Percentiles rank a stretch among this genome's conserved stretches.
phyloP scores from a whole-genome alignment of 306 rosid genomes.

The Carpinus fangiana region DNA sequence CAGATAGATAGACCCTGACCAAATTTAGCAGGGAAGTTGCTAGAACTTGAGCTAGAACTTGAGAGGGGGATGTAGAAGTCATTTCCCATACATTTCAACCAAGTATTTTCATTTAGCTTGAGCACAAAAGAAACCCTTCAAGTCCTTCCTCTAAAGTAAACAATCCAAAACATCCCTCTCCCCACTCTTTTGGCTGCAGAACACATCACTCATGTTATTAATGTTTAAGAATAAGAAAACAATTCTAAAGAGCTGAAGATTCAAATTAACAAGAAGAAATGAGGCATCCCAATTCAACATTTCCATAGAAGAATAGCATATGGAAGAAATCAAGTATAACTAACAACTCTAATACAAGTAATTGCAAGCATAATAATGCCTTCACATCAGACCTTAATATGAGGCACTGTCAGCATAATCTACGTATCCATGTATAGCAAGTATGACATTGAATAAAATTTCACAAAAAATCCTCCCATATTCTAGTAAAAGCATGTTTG shows the following conservation, averaged over 20 bases:
- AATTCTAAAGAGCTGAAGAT: neutral
- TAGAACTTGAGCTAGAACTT: conserved; percentile 47
- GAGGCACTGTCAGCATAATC: conserved; percentile 3
- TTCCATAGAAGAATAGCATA: neutral
- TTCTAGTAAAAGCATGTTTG: neutral
- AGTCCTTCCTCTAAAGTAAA: conserved; percentile 73
- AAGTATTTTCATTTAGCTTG: conserved; percentile 60
- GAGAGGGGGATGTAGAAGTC: conserved; percentile 79
- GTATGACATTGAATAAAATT: neutral
- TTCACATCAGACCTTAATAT: conserved; percentile 14
- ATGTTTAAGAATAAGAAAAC: conserved; percentile 1
- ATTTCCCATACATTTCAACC: conserved; percentile 66
- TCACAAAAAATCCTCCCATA: neutral
- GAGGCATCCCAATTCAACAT: conserved; percentile 18
- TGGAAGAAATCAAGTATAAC: neutral
- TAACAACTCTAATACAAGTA: conserved; percentile 7
- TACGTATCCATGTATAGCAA: neutral
- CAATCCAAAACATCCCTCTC: conserved; percentile 51
- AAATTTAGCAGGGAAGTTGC: conserved; percentile 31
- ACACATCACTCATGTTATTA: conserved; percentile 20
- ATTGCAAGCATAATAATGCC: conserved; percentile 6
- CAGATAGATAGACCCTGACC: conserved; percentile 30
- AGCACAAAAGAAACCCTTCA: conserved; percentile 82
- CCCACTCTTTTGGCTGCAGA: conserved; percentile 70
- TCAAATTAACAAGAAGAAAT: neutral